Evolutionary conservation across 345 rosid genomes (phyloP), one percentile per base, ranked within the genome.

Genomic region (Eucalyptus virginea): DNA sequence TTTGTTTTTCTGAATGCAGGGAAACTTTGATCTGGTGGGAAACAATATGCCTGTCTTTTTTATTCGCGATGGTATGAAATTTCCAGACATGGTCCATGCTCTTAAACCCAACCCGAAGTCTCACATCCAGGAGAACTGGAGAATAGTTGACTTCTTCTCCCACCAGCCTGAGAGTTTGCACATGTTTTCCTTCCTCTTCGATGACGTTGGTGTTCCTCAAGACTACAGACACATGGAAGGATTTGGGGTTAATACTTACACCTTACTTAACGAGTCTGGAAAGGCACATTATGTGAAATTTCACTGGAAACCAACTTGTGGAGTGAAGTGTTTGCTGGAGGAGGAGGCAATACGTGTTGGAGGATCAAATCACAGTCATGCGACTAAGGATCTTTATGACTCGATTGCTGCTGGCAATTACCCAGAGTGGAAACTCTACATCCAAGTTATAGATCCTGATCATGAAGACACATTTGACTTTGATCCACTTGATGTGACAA

Each of bases 181-280:
- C 95, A 96, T 95, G 99, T 95, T 98, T 87, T 85, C 96, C 34
- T 98, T 96, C 92, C 95, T 98, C 89, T 98, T 96, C 65, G 99
- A 98, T 91, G 99, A 98, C 90, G 11, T 97, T 45, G 98, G 99
- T 90, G 89, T 98, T 89, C 99, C 99, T 56, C 98, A 92, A 91
- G 98, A 98, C 92, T 98, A 96, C 92, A 93, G 99, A 90, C 99
- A 97, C 94, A 98, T 97, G 99, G 99, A 96, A 7, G 99, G 99
- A 69, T 89, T 89, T n/a, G 98, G 99, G 40, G 99, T 98, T 88
- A 95, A 98, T 95, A 97, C 99, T 85, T 98, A 96, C 88, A 91
- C 93, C 60, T 92, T 98, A 69, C 93, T 98, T 91, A 94, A 94
- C 96, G 97, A 97, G 93, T 96, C 96, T 56, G 99, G 98, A 17